Evolutionary conservation across 495 filamentous ascomycete species (phyloP), one percentile per base, ranked within the genome.

Genomic region (Penicillium coprophilum): DNA sequence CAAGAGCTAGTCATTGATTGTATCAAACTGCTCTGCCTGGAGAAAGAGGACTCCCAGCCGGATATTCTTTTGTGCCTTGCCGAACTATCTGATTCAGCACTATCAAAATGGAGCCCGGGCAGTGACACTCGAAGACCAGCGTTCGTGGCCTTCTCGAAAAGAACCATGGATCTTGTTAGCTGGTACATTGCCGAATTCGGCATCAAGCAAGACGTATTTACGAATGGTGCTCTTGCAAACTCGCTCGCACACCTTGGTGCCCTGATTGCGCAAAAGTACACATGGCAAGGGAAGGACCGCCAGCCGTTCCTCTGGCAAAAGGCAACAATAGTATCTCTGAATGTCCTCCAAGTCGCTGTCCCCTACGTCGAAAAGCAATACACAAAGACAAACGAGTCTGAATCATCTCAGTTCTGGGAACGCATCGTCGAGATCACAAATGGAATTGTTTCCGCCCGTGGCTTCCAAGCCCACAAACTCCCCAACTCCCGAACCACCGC

Each of bases 121-220:
- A 60, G 52, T 46, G 69, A 76, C 55, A 62, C 71, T 17, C 65
- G 73, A 50, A 82, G 77, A 57, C 85, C 88, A 3, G 91, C 89
- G 2, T 97, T 89, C 65, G 83, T 98, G 46, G 91, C 94, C 17
- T 82, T 97, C 63, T 92, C 92, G 0, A 90, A 87, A 65, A 79
- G 83, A 20, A 80, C 85, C 44, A 94, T 95, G 74, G 76, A 79
- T 15, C 77, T 92, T 32, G 68, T 93, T 0, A 78, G 86, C 61
- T 77, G 73, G 47, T 79, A 93, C 27, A 73, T 92, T 19, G 64
- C 83, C 19, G 73, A 80, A 17, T 83, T 90, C 53, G 84, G 85
- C 5, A 72, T 78, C 10, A 85, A 87, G 41, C 60, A 68, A 28
- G 82, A 89, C 45, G 82, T 92, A 3, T 91, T 91, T 62, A 72